These are phyloP conservation scores for Zygosaccharomyces sapae DNA, from an alignment of 1,139 yeast species.

Conservation along the genomic window DNA sequence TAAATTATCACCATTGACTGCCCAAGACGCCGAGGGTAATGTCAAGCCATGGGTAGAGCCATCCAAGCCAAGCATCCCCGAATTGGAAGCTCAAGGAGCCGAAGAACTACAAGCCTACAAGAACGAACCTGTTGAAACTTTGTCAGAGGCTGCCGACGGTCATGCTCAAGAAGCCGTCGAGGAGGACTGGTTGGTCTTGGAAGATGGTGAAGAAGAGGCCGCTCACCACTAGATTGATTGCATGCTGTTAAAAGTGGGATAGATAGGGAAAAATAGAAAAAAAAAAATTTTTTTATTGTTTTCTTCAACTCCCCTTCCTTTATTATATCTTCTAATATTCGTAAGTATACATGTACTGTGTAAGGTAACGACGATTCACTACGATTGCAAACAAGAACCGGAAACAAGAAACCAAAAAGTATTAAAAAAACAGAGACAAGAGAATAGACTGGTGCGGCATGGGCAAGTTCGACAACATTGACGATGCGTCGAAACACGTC, in stretches of 20 bases:
- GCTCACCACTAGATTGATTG: constrained; percentile 40
- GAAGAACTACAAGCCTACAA: constrained; percentile 76
- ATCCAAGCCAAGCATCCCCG: constrained; percentile 70
- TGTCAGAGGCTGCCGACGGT: constrained; percentile 41
- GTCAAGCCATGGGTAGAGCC: constrained; percentile 83
- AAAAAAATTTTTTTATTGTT: neutral
- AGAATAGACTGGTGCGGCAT: neutral
- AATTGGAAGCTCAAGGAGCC: constrained; percentile 48
- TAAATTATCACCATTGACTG: constrained; percentile 75
- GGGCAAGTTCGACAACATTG: constrained; percentile 17
- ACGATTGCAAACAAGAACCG: neutral
- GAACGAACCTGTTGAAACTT: constrained; percentile 68
- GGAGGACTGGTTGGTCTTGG: constrained; percentile 84
- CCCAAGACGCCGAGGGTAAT: constrained; percentile 70
- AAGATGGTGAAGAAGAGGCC: constrained; percentile 62
- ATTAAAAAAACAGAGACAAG: neutral
- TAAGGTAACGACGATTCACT: constrained; percentile 6
- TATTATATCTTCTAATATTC: constrained; percentile 2
- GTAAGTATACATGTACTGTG: constrained; percentile 7
- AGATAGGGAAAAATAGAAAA: neutral
- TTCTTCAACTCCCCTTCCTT: too few species aligned
- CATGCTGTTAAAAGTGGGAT: neutral
- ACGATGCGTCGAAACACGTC: constrained; percentile 20
- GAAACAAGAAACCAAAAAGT: neutral
- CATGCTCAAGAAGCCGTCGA: constrained; percentile 38